phyloP scores from a whole-genome alignment of 2,329 filamentous ascomycete genomes.

The Bertia moriformis region DNA sequence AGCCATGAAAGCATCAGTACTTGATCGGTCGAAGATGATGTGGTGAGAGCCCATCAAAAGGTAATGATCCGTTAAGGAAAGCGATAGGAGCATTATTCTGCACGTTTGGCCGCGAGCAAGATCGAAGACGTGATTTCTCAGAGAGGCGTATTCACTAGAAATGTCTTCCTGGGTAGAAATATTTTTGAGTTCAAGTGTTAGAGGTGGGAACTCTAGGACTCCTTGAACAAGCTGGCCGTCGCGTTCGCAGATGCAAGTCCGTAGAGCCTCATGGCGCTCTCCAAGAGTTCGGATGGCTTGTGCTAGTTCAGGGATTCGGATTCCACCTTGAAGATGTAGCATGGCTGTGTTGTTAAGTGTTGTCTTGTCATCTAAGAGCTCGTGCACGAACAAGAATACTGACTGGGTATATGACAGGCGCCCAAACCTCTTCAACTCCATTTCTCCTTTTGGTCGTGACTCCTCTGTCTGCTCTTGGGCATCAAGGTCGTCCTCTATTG shows the following conservation, averaged over 20 bases:
- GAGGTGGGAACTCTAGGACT: no score
- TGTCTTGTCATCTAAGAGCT: background rate
- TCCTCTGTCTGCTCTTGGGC: no score
- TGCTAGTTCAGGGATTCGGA: background rate
- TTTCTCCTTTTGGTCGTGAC: no score
- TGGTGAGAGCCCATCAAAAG: slow-evolving; percentile 15
- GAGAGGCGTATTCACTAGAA: no score
- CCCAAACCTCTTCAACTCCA: no score
- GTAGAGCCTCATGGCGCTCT: background rate
- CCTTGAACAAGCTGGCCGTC: no score
- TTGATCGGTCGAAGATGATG: slow-evolving; percentile 15
- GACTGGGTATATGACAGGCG: no score
- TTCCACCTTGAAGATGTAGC: background rate
- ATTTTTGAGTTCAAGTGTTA: no score
- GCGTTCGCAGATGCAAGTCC: no score
- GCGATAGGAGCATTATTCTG: slow-evolving; percentile 7
- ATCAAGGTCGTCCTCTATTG: no score
- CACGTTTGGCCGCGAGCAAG: slow-evolving; percentile 10
- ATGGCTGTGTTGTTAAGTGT: background rate
- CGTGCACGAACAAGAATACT: background rate
- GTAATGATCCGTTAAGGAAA: slow-evolving; percentile 4
- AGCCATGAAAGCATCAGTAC: slow-evolving; percentile 9
- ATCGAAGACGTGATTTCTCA: slow-evolving; percentile 6
- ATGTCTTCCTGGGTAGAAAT: no score
- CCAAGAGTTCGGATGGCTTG: background rate